Base-by-base conservation (phyloP, 768 basidiomycete genomes). In the Amanita muscaria region DNA sequence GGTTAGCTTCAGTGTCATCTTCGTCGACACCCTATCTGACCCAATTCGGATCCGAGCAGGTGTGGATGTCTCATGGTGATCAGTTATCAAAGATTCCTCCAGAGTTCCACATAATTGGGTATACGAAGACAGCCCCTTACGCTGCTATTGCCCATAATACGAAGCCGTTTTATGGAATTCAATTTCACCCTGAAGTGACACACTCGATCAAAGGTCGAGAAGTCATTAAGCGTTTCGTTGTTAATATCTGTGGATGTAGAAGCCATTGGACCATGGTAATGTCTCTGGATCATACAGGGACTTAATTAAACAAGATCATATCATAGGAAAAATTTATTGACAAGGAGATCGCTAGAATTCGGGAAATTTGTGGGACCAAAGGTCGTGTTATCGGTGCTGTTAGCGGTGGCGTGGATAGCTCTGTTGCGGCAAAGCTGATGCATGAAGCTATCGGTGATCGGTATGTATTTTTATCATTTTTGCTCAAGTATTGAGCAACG, bases 11-110 rank as follows among this genome's bases (percentile, higher is more conserved):
- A 11, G 6, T 42, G 30, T 15, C 25, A 15, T 32, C 15, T 34
- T 44, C 21, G 32, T 22, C 24, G 15, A 57, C 49, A 30, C 11
- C 42, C 12, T 10, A 19, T 30, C 16, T 29, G 22, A 43, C 37
- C 10, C 19, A 25, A 23, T 48, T 12, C 31, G 29, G 44, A n/a
- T 3, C 50, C 7, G 19, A 4, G 40, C 8, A 98, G 94, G 94
- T 98, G 40, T 98, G 96, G 96, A 98, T 98, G 96, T 97, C 94
- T 14, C 96, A 99, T 59, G 92, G 93, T 9, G 96, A 98, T 64
- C 90, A 94, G 52, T 74, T 98, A 25, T 84, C 80, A 21, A 76
- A 72, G 39, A 75, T 85, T 2, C 96, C 94, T 12, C 65, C 80
- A 0, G 69, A 83, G 54, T 99, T 96, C 65, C 81, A 88, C 56